These are phyloP conservation scores for Austroboletus eburneus DNA, from an alignment of 768 basidiomycete species.

Conservation along the genomic window DNA sequence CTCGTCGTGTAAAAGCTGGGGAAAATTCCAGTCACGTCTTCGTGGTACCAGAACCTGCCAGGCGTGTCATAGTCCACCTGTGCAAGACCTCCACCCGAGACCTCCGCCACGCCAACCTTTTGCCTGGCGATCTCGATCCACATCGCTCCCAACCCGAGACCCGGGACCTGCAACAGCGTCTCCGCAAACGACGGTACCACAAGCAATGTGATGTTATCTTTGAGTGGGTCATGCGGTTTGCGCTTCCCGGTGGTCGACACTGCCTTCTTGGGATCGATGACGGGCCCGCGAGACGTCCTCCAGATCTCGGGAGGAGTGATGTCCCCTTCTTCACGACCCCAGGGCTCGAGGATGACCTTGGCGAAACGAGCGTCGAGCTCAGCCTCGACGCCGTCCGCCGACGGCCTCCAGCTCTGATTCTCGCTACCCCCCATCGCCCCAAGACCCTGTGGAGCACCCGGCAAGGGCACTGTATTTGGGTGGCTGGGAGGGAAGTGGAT, in stretches of 20 bases:
- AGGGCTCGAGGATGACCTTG: slow-evolving; percentile 52
- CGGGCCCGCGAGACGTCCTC: slow-evolving; percentile 35
- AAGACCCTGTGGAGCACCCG: neutral
- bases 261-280: slow-evolving; percentile 21
- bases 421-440: slow-evolving; percentile 1
- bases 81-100: neutral
- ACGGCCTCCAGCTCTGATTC: slow-evolving; percentile 14
- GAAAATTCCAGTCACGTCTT: slow-evolving; percentile 47
- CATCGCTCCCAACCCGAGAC: slow-evolving; percentile 60
- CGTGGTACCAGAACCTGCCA: slow-evolving; percentile 53
- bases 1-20: slow-evolving; percentile 56
- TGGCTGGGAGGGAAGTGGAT: slow-evolving; percentile 38
- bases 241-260: slow-evolving; percentile 6
- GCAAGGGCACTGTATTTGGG: slow-evolving; percentile 2
- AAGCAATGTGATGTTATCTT: slow-evolving; percentile 58
- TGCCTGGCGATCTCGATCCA: slow-evolving; percentile 64
- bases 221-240: slow-evolving; percentile 45
- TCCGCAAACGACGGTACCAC: slow-evolving; percentile 44
- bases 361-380: slow-evolving; percentile 46
- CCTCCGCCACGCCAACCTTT: slow-evolving; percentile 6
- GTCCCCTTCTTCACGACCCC: slow-evolving; percentile 42
- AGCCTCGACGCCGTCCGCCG: slow-evolving; percentile 37
- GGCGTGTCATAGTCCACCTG: slow-evolving; percentile 2
- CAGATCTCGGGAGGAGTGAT: slow-evolving; percentile 35
- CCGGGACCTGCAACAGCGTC: slow-evolving; percentile 36